These are phyloP conservation scores for Microglena sp. DNA, from an alignment of 139 green algal species.

Conservation along the genomic window DNA sequence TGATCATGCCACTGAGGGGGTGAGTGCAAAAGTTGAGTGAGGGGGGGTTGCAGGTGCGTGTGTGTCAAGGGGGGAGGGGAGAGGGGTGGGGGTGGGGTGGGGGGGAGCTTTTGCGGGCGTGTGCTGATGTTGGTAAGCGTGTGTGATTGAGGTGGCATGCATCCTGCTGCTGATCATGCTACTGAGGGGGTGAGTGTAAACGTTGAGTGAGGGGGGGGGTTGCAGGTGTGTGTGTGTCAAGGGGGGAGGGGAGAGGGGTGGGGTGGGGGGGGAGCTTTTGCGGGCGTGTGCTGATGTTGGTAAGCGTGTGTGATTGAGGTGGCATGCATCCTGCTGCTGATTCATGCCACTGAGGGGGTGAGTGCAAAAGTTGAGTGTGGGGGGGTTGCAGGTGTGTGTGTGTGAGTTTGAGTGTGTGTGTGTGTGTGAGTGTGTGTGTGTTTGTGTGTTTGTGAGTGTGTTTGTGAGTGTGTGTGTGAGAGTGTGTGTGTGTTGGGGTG, in stretches of 20 bases:
- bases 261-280: not conserved
- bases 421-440: not conserved
- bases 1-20: constrained; percentile 46
- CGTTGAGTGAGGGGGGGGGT: not conserved
- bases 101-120: not conserved
- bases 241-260: not conserved
- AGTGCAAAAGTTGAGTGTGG: too few species aligned
- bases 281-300: not conserved
- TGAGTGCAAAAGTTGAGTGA: not conserved
- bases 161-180: too few species aligned
- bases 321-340: too few species aligned
- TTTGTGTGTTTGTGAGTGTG: not conserved
- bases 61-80: not conserved
- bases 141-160: not conserved
- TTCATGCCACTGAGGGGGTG: too few species aligned
- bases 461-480: constrained; percentile 3
- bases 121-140: not conserved
- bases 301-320: not conserved
- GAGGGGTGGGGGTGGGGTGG: not conserved
- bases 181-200: not conserved
- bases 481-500: not conserved
- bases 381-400: not conserved
- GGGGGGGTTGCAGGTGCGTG: not conserved
- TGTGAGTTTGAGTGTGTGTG: not conserved
- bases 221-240: not conserved